Evolutionary conservation across 2,329 filamentous ascomycete species (phyloP), one percentile per base, ranked within the genome.

Genomic region (Exophiala aquamarina): DNA sequence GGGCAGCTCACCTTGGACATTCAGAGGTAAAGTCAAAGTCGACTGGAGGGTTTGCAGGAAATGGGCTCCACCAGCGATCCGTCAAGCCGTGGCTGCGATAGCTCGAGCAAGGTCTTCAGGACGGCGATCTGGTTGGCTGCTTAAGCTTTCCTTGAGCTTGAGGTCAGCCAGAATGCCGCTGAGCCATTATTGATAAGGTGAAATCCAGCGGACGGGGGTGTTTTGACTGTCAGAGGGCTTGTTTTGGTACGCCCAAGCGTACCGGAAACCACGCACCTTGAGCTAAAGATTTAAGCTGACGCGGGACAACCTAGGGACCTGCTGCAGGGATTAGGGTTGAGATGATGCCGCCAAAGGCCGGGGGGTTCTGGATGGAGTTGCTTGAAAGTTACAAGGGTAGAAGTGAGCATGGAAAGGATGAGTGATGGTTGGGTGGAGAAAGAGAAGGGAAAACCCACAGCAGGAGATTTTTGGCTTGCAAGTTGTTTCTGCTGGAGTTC

Each of bases 111-210:
- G 49, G 55, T 52, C 52, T 36, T 28, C 32, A 34, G 49, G 33
- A 32, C 37, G 33, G 44, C 17, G 35, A 54, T 47, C 29, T 58
- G 55, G 54, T 58, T 59, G 57, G 57, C 56, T 59, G 57, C 57
- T 58, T 59, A 59, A 57, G 57, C 57, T 59, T 59, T 57, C 57
- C 57, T 54, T 55, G 49, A 52, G 50, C 21, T 50, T 49, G 34
- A 49, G 45, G 55, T 59, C 47, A 59, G 57, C 52, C 44, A 54
- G 50, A 47, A 55, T 58, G 57, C 55, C 57, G 57, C 41, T 59
- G 55, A 59, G 57, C 57, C 55, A 59, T 59, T 58, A 26, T 26
- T 54, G 47, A 54, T 52, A 54, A 53, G 49, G 46, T 41, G 46
- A 52, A 19, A 32, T 45, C 40, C 32, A 33, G 38, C 21, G 40